Evolutionary conservation across 2,329 filamentous ascomycete species (phyloP), one percentile per base, ranked within the genome.

Genomic region (Colletotrichum cuscutae): DNA sequence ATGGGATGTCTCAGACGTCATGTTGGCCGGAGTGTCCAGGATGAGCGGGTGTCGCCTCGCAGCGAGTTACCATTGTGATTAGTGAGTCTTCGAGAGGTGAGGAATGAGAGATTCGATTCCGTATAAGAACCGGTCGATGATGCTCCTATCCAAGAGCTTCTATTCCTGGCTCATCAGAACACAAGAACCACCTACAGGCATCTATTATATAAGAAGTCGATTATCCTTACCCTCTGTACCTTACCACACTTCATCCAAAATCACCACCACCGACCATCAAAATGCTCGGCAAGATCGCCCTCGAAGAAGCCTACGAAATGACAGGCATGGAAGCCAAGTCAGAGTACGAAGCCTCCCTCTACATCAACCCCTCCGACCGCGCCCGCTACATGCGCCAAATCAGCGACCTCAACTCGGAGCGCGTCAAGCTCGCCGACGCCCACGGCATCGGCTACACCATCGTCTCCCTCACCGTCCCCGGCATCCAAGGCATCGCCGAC

Each of bases 251-350:
- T 26, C 52, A 28, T 2, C n/a, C 53, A 49, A 46, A 0, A 26
- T 30, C 26, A 53, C 12, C 24, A 5, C 6, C 8, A 9, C 37
- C 6, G 24, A 5, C 22, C 22, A 46, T 19, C 59, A 59, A 49
- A 60, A 91, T 91, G 89, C 80, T 86, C 13, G 90, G 90, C 72
- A 92, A 92, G 75, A 85, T 92, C 71, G 87, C 88, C 13, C 83
- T 92, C 26, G 90, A 92, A 79, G 90, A 92, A 81, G 89, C 89
- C 15, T 91, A 91, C 74, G 87, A 87, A 73, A 84, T 91, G 7
- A 89, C 90, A 57, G 86, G 89, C 42, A 85, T 91, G 74, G 83
- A 86, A 58, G 88, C 91, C 74, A 88, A 87, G 79, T 89, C 88
- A 5, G 82, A 83, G 76, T 91, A 89, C 89, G 91, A 89, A 89